Evolutionary conservation across 495 filamentous ascomycete species (phyloP).

Genomic region (Parathielavia hyrcaniae): DNA sequence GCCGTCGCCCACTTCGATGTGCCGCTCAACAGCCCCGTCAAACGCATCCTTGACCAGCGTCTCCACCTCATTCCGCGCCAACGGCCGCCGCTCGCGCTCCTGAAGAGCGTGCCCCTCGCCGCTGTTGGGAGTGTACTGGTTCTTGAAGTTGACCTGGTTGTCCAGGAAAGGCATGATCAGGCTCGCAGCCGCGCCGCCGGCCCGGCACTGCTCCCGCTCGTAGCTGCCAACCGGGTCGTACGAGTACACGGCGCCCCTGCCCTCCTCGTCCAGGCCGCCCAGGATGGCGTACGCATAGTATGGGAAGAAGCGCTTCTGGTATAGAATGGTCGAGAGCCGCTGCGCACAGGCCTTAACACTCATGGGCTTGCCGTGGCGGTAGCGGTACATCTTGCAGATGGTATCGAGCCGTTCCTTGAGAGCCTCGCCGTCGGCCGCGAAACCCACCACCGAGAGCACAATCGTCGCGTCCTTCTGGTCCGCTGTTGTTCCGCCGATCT

Average conservation of each 20-base stretch:
- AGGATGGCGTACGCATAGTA: slow-evolving; percentile 94
- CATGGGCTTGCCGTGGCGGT: slow-evolving; percentile 91
- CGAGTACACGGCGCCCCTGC: slow-evolving; percentile 88
- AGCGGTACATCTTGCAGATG: slow-evolving; percentile 93
- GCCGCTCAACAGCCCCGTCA: slow-evolving; percentile 93
- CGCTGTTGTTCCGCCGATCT: slow-evolving; percentile 83
- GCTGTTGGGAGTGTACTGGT: slow-evolving; percentile 89
- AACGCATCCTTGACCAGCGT: slow-evolving; percentile 92
- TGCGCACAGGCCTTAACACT: slow-evolving; percentile 88
- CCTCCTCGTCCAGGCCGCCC: slow-evolving; percentile 89
- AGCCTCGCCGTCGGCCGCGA: slow-evolving; percentile 86
- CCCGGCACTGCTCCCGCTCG: slow-evolving; percentile 90
- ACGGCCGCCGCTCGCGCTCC: slow-evolving; percentile 55
- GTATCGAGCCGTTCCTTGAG: slow-evolving; percentile 84
- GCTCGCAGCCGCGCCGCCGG: slow-evolving; percentile 89
- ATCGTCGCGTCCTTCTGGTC: slow-evolving; percentile 77
- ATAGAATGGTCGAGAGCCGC: slow-evolving; percentile 85
- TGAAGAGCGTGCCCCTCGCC: slow-evolving; percentile 75
- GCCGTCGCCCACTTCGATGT: slow-evolving; percentile 97
- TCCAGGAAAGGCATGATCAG: slow-evolving; percentile 99
- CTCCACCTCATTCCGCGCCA: slow-evolving; percentile 69
- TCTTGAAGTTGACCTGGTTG: slow-evolving; percentile 99
- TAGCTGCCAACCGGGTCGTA: slow-evolving; percentile 97
- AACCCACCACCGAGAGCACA: slow-evolving; percentile 87
- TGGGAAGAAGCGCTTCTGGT: slow-evolving; percentile 96